Evolutionary conservation across 352 stramenopile species (phyloP).

Genomic region (Phytophthora ohioensis): DNA sequence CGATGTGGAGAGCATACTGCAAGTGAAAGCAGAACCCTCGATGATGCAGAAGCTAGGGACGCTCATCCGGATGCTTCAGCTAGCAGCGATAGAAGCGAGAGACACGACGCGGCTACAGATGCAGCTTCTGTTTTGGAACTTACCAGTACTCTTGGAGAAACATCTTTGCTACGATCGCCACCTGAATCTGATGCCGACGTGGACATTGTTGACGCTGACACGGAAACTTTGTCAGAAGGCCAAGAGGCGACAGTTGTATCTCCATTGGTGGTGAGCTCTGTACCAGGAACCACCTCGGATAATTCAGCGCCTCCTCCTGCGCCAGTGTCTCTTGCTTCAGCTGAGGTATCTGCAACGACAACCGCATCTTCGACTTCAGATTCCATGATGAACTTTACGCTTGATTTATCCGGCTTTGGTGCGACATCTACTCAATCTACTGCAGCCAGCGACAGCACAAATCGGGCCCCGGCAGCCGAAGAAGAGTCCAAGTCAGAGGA

Average conservation of each 20-base stretch:
- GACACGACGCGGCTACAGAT: slow-evolving; percentile 46
- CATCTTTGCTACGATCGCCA: slow-evolving; percentile 80
- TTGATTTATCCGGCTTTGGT: slow-evolving; percentile 76
- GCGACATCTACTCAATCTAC: slow-evolving; percentile 19
- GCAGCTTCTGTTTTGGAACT: slow-evolving; percentile 85
- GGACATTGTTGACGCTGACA: slow-evolving; percentile 53
- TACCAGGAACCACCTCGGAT: slow-evolving; percentile 16
- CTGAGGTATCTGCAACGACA: slow-evolving; percentile 20
- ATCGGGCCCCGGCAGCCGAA: slow-evolving; percentile 17
- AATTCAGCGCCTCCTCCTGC: slow-evolving; percentile 40
- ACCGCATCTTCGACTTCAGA: slow-evolving; percentile 28
- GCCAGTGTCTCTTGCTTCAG: slow-evolving; percentile 29
- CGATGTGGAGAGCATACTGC: slow-evolving; percentile 48
- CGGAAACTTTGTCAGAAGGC: slow-evolving; percentile 37
- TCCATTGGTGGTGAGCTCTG: slow-evolving; percentile 7
- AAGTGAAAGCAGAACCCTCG: slow-evolving; percentile 36
- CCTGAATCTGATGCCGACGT: slow-evolving; percentile 63
- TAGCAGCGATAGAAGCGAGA: slow-evolving; percentile 21
- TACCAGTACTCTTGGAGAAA: slow-evolving; percentile 85
- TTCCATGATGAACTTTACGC: slow-evolving; percentile 85
- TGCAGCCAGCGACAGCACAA: slow-evolving; percentile 14
- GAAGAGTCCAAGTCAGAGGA: slow-evolving; percentile 50
- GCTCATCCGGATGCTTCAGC: slow-evolving; percentile 7
- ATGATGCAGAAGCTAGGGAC: slow-evolving; percentile 14
- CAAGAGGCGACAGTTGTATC: slow-evolving; percentile 22